phyloP scores from a whole-genome alignment of 164 flowering plant species.

The Magnolia changhungtana region DNA sequence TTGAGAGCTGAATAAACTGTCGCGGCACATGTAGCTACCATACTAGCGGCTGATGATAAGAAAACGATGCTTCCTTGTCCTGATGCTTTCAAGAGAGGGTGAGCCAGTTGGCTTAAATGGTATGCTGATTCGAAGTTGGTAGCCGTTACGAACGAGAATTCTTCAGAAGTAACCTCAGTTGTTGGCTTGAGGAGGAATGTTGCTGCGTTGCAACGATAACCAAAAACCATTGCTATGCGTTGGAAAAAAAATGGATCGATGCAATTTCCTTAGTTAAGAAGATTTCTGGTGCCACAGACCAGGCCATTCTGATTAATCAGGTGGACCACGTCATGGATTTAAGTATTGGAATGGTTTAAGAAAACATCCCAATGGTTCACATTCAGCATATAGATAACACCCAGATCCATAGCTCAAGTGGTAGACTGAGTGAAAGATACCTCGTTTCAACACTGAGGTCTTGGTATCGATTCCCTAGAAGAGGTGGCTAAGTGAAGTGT shows the following conservation, averaged over 20 bases:
- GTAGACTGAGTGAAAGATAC: too few relatives aligned
- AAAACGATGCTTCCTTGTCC: conserved; percentile 48
- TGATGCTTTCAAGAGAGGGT: conserved; percentile 68
- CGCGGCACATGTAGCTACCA: conserved; percentile 14
- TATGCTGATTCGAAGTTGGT: conserved; percentile 43
- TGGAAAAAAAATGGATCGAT: neutral
- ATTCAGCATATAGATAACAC: too few relatives aligned
- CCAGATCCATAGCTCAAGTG: too few relatives aligned
- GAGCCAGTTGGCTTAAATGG: conserved; percentile 68
- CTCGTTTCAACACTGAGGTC: too few relatives aligned
- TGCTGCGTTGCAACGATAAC: conserved; percentile 34
- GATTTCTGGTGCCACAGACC: too few relatives aligned
- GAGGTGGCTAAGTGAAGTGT: too few relatives aligned
- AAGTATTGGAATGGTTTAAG: too few relatives aligned
- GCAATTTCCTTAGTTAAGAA: too few relatives aligned
- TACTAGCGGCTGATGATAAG: conserved; percentile 37
- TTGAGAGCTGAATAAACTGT: conserved; percentile 36
- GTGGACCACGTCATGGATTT: too few relatives aligned
- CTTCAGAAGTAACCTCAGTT: conserved; percentile 34
- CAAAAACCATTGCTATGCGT: neutral
- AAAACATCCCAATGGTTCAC: too few relatives aligned
- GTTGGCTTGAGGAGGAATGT: conserved; percentile 28
- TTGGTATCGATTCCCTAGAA: too few relatives aligned
- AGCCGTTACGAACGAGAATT: conserved; percentile 27
- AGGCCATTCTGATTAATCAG: too few relatives aligned